Percentiles rank a stretch among this genome's conserved stretches.
Evolutionary conservation across 805 yeast species (phyloP).

Genomic region (Suhomyces sp.): DNA sequence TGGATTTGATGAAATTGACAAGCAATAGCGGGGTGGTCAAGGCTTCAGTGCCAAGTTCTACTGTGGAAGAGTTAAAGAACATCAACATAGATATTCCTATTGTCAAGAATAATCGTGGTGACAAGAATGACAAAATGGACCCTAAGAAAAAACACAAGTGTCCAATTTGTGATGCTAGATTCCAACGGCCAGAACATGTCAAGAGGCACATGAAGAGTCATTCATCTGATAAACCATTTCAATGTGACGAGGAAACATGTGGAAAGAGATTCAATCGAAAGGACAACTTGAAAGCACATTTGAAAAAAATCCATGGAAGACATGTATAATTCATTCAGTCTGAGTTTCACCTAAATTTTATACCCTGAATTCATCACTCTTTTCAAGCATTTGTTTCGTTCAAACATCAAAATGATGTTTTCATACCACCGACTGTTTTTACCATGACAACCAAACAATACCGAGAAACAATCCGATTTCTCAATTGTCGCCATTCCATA

Average conservation of each 20-base stretch:
- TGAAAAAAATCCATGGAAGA: slow-evolving; percentile 56
- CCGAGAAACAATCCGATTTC: too few relatives aligned
- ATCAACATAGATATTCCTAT: slow-evolving; percentile 15
- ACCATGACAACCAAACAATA: too few relatives aligned
- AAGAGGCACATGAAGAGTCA: slow-evolving; percentile 62
- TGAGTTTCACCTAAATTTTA: too few relatives aligned
- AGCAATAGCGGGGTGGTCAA: not conserved
- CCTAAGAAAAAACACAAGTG: slow-evolving; percentile 62
- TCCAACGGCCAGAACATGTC: slow-evolving; percentile 73
- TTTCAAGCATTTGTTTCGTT: too few relatives aligned
- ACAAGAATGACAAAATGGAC: slow-evolving; percentile 35
- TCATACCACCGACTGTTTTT: too few relatives aligned
- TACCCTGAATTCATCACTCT: too few relatives aligned
- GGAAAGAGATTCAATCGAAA: slow-evolving; percentile 58
- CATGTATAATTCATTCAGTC: too few relatives aligned
- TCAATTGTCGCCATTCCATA: too few relatives aligned
- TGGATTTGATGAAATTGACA: slow-evolving; percentile 6
- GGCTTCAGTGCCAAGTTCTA: slow-evolving; percentile 12
- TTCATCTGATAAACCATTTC: slow-evolving; percentile 56
- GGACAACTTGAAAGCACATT: slow-evolving; percentile 59
- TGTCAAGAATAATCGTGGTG: slow-evolving; percentile 15
- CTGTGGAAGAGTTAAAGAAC: slow-evolving; percentile 9
- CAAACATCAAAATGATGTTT: too few relatives aligned
- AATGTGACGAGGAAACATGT: slow-evolving; percentile 51
- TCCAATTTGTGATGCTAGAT: slow-evolving; percentile 59